These are phyloP conservation scores for Fusarium sublunatum DNA, from an alignment of 2,329 filamentous ascomycete species.

Conservation along the genomic window DNA sequence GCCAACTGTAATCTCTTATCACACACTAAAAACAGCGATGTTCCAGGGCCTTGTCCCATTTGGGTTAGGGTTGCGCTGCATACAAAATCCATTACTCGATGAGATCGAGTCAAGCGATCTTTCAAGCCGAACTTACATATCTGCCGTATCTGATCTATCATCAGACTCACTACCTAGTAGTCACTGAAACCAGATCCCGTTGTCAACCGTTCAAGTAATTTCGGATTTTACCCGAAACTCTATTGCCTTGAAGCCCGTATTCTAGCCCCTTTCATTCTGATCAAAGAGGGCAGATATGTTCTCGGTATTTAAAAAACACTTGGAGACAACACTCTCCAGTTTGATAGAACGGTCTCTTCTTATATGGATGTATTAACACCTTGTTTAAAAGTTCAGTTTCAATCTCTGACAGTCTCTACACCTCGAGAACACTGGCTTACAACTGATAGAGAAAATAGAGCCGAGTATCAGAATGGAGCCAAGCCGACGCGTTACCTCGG, in stretches of 20 bases:
- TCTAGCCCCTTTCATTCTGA: background rate
- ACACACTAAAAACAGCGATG: slow-evolving; percentile 36
- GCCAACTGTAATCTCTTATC: slow-evolving; percentile 34
- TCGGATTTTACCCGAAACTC: slow-evolving; percentile 25
- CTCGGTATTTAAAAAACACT: too few relatives aligned
- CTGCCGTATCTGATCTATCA: slow-evolving; percentile 29
- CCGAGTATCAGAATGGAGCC: background rate
- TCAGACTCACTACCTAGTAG: slow-evolving; percentile 11
- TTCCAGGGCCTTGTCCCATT: slow-evolving; percentile 14
- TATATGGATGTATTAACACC: too few relatives aligned
- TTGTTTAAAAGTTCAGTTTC: too few relatives aligned
- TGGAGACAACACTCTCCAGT: too few relatives aligned
- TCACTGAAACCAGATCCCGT: slow-evolving; percentile 22
- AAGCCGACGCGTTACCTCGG: slow-evolving; percentile 2
- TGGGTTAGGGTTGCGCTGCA: slow-evolving; percentile 29
- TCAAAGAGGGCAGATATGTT: too few relatives aligned
- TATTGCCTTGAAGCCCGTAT: slow-evolving; percentile 1
- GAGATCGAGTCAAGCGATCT: slow-evolving; percentile 56
- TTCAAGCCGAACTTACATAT: slow-evolving; percentile 24
- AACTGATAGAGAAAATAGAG: too few relatives aligned
- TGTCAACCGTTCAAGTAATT: slow-evolving; percentile 16
- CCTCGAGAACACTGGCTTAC: too few relatives aligned
- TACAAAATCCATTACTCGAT: slow-evolving; percentile 55
- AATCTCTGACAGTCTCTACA: too few relatives aligned
- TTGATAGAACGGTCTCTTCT: too few relatives aligned